Evolutionary conservation across 345 rosid genomes (phyloP).

Genomic region (Bretschneidera sinensis): DNA sequence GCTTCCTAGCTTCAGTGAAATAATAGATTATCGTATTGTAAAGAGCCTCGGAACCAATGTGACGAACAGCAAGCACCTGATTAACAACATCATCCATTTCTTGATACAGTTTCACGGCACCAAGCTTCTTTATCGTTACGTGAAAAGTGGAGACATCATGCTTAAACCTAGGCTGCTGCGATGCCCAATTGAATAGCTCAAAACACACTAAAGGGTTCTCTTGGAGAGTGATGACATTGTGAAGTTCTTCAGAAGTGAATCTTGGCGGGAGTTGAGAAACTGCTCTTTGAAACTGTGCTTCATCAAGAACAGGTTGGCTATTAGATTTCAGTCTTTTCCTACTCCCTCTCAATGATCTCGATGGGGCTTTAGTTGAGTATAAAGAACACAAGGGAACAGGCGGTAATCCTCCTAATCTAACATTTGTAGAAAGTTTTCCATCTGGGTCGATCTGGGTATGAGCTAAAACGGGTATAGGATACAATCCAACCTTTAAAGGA

Average conservation of each 20-base stretch:
- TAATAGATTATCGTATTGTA: conserved; percentile 69
- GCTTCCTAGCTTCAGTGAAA: conserved; percentile 70
- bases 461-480: too few species aligned
- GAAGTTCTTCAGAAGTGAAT: conserved; percentile 67
- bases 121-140: conserved; percentile 67
- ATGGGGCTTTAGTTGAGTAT: conserved; percentile 44
- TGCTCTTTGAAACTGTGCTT: conserved; percentile 40
- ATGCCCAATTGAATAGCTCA: conserved; percentile 80
- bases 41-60: conserved; percentile 61
- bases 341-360: conserved; percentile 62
- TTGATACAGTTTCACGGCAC: conserved; percentile 69
- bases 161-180: conserved; percentile 71
- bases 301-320: conserved; percentile 50
- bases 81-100: conserved; percentile 85
- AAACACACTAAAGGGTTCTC: conserved; percentile 68
- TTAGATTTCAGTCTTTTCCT: conserved; percentile 50
- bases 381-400: conserved; percentile 19
- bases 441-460: too few species aligned
- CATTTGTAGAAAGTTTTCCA: too few species aligned
- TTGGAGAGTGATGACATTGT: conserved; percentile 45
- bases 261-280: conserved; percentile 62
- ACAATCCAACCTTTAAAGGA: too few species aligned
- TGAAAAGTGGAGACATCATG: conserved; percentile 61
- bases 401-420: not conserved
- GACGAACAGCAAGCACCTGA: conserved; percentile 62